phyloP scores from a whole-genome alignment of 2,329 filamentous ascomycete species.

The Cladosporium sp. region DNA sequence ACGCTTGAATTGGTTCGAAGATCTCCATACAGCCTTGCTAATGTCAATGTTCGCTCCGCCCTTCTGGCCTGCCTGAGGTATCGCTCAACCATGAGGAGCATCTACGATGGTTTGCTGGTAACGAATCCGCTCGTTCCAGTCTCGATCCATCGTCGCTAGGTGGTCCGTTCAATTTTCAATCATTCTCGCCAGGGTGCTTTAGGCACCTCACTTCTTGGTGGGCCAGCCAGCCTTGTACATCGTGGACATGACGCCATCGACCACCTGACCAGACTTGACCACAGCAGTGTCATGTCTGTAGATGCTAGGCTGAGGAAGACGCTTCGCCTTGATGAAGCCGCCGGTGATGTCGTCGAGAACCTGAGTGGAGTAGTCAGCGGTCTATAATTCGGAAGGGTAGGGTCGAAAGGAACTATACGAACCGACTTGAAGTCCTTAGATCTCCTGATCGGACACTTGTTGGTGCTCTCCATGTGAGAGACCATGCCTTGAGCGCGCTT shows the following conservation, averaged over 20 bases:
- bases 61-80: no score
- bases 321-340: constrained; percentile 32
- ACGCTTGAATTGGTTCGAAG: no score
- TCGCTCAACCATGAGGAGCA: no score
- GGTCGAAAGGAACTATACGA: neutral
- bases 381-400: no score
- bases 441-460: constrained; percentile 33
- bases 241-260: constrained; percentile 14
- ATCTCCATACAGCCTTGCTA: no score
- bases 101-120: no score
- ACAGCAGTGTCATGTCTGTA: constrained; percentile 4
- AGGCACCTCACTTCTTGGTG: neutral
- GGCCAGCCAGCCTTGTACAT: constrained; percentile 12
- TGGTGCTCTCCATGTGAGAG: constrained; percentile 37
- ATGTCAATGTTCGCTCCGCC: no score
- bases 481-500: constrained; percentile 35
- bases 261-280: constrained; percentile 12
- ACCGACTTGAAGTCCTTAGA: constrained; percentile 32
- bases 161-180: neutral
- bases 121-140: no score
- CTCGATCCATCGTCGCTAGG: neutral
- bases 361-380: constrained; percentile 12
- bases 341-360: constrained; percentile 38
- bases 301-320: constrained; percentile 19
- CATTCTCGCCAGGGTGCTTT: no score